These are phyloP conservation scores for Lichina pygmaea DNA, from an alignment of 495 filamentous ascomycete genomes.

Conservation along the genomic window DNA sequence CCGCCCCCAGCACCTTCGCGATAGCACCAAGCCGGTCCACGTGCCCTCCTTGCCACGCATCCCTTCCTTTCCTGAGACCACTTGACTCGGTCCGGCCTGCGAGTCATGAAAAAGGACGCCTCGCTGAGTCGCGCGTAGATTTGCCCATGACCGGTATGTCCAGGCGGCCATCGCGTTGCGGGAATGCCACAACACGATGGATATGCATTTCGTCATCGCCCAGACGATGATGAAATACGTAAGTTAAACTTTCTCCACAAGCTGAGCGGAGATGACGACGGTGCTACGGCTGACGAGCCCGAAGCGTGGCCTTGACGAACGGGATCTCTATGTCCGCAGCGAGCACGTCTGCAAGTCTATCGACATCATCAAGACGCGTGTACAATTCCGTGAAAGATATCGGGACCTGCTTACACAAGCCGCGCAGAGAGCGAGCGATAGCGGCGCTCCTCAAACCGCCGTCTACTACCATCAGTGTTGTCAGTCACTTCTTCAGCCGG, in stretches of 20 bases:
- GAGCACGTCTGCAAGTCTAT: slow-evolving; percentile 50
- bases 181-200: slow-evolving; percentile 34
- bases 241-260: slow-evolving; percentile 3
- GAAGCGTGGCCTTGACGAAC: slow-evolving; percentile 16
- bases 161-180: slow-evolving; percentile 42
- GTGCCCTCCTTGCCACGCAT: no score
- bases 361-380: slow-evolving; percentile 38
- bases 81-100: not conserved
- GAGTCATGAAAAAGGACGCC: not conserved
- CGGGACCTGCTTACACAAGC: slow-evolving; percentile 49
- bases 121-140: slow-evolving; percentile 19
- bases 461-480: slow-evolving; percentile 52
- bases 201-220: slow-evolving; percentile 75
- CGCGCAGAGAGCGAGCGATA: slow-evolving; percentile 47
- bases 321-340: slow-evolving; percentile 35
- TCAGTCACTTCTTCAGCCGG: slow-evolving; percentile 46
- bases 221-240: slow-evolving; percentile 49
- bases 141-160: slow-evolving; percentile 62
- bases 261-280: no score
- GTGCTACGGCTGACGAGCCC: not conserved
- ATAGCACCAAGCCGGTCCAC: no score
- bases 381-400: slow-evolving; percentile 31
- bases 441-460: slow-evolving; percentile 52
- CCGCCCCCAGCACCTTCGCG: no score
- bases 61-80: no score